Base-by-base conservation (phyloP, 2,329 filamentous ascomycete species). In the Juglanconis juglandina region DNA sequence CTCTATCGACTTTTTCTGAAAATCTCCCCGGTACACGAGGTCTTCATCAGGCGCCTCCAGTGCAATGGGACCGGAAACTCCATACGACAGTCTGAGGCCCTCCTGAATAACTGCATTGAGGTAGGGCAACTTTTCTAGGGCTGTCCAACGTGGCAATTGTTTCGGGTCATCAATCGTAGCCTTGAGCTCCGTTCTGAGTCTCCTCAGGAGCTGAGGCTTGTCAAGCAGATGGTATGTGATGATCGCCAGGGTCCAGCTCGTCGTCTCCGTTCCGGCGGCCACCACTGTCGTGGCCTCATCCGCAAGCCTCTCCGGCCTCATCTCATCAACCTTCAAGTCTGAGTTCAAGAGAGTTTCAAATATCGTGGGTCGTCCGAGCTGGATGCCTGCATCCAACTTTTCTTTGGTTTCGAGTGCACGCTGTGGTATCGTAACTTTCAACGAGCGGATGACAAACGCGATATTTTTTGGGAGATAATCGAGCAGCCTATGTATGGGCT, bases 261-360 rank as follows among this genome's bases (percentile, higher is more conserved):
- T 42, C 17, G 53, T 56, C 9, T 56, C 53, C 10, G 53, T 56
- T 10, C 53, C 53, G 9, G 53, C 53, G 17, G 34, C 37, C 13
- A 49, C 17, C 14, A 56, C 10, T 5, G 47, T 34, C 9, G 30
- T 49, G 5, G 32, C 30, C 72, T 72, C 63, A 32, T 68, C 69
- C 4, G 64, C 56, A 3, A 69, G 48, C 13, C 65, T 13, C 5
- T 58, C 49, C 8, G 41, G 49, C 2, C 39, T 1, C 5, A 46
- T 58, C 2, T 58, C 49, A 8, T 53, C 37, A 34, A 35, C 13
- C 17, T 35, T 46, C n/a, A 58, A 10, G n/a, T 47, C 51, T 7
- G 56, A 53, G 1, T 46, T 44, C 30, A 53, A 1, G 3, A 58
- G 41, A 4, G 56, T 50, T 10, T 44, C 42, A 14, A 58, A 49